A percentile compares a stretch with the other conserved stretches of the same genome.
Conservation (phyloP, 2,329 filamentous ascomycete species). For the Sporothrix protearum region DNA sequence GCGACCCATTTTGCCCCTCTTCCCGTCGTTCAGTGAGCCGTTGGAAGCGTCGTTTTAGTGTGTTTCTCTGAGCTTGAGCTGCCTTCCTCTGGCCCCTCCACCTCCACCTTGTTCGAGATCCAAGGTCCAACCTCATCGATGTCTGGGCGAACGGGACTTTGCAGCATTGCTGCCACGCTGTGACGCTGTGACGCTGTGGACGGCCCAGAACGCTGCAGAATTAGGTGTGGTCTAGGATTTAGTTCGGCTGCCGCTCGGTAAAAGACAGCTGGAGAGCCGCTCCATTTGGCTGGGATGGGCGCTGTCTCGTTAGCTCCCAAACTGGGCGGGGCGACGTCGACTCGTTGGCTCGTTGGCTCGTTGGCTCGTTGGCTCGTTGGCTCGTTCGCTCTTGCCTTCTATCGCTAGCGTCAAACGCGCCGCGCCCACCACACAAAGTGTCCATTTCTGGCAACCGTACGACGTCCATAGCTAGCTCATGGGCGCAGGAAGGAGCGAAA, state of each 20-base stretch:
- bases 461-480: not conserved
- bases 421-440: not conserved
- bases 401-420: slow-evolving; percentile 7
- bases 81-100: not conserved
- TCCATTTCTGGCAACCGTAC: too few relatives aligned
- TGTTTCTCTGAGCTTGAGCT: not conserved
- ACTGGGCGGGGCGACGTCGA: not conserved
- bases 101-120: not conserved
- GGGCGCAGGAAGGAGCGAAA: slow-evolving; percentile 1
- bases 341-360: too few relatives aligned
- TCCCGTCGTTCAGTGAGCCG: not conserved
- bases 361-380: not conserved
- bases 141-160: slow-evolving; percentile 21
- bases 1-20: not conserved
- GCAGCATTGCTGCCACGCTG: not conserved
- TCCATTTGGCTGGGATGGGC: not conserved
- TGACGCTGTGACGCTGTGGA: not conserved
- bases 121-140: not conserved
- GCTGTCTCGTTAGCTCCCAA: not conserved
- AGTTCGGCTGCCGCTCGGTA: slow-evolving; percentile 25
- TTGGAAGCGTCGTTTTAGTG: not conserved
- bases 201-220: not conserved
- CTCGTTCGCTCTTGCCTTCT: not conserved
- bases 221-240: not conserved
- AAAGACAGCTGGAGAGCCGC: slow-evolving; percentile 10